phyloP scores from a whole-genome alignment of 2,329 filamentous ascomycete genomes.

The Fusarium xylarioides region DNA sequence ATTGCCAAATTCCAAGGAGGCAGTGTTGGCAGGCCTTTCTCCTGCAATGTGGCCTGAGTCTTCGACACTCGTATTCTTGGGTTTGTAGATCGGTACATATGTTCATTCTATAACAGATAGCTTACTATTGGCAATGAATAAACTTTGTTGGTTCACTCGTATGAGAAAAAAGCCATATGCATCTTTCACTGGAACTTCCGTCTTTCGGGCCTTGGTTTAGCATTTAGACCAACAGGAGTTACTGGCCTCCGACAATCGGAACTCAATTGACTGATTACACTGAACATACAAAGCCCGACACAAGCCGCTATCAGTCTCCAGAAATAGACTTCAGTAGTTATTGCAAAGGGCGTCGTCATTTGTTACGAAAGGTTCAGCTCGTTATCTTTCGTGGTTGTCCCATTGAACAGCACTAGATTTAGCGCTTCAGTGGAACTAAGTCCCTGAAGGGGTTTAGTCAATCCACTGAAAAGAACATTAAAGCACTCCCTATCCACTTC shows the following conservation, averaged over 20 bases:
- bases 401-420: background rate
- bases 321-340: accelerated
- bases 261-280: accelerated
- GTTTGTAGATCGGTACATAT: background rate
- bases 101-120: background rate
- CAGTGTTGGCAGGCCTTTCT: constrained; percentile 39
- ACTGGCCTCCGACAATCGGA: background rate
- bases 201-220: background rate
- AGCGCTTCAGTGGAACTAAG: background rate
- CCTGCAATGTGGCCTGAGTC: constrained; percentile 12
- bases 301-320: accelerated
- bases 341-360: background rate
- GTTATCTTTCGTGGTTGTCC: accelerated
- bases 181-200: background rate
- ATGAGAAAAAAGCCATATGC: background rate
- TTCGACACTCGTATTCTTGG: too few relatives aligned
- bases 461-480: background rate
- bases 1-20: constrained; percentile 34
- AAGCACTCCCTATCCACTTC: background rate
- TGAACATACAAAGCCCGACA: accelerated
- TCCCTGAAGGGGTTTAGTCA: background rate
- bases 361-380: background rate
- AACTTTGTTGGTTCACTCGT: accelerated
- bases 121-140: background rate
- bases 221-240: background rate